Percentiles rank a stretch among this genome's conserved stretches.
phyloP scores from a whole-genome alignment of 2,329 filamentous ascomycete genomes.

The Penicillium sp. region DNA sequence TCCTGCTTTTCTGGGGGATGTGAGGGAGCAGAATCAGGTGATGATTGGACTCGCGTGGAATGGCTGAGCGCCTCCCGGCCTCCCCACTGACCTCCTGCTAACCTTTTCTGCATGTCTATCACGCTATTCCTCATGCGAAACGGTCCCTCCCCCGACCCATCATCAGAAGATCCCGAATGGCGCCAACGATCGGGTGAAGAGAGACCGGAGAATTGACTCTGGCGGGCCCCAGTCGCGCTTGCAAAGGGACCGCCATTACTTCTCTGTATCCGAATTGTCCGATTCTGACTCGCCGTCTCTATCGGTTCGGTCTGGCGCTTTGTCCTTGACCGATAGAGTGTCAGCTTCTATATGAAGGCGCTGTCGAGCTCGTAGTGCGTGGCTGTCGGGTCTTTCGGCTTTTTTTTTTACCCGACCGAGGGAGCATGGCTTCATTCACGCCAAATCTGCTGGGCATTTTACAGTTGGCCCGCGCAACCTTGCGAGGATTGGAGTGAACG shows the following conservation, averaged over 20 bases:
- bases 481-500: background rate
- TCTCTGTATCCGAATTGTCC: background rate
- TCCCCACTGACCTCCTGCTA: conserved; percentile 1
- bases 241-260: background rate
- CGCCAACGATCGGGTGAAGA: background rate
- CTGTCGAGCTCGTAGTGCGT: background rate
- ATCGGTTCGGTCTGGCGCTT: conserved; percentile 4
- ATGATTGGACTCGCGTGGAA: background rate
- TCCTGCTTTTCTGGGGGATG: conserved; percentile 14
- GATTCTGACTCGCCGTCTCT: background rate
- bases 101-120: background rate
- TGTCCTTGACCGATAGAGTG: conserved; percentile 12
- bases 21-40: background rate
- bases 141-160: conserved; percentile 7
- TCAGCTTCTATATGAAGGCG: background rate
- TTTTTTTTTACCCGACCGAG: background rate
- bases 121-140: conserved; percentile 18
- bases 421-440: background rate
- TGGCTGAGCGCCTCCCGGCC: too few species aligned
- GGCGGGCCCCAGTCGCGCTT: background rate
- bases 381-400: background rate
- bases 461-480: background rate
- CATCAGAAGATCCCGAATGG: background rate
- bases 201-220: background rate
- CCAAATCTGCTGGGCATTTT: background rate